Conservation (phyloP, 1,139 yeast genomes). For the Diutina rugosa region DNA sequence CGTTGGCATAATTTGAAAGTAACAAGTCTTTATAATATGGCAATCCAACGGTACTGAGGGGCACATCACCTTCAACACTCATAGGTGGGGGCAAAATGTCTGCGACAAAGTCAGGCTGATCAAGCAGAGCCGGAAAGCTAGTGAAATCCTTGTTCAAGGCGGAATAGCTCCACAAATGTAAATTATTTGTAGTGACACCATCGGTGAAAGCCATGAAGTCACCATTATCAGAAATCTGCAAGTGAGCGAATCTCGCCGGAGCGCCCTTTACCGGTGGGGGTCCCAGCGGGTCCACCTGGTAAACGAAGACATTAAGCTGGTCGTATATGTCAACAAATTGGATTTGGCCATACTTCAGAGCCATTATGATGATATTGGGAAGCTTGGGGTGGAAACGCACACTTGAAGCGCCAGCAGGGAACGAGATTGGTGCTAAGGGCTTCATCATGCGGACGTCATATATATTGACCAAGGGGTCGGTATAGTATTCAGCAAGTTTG, state of each 20-base stretch:
- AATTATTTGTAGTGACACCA: constrained; percentile 30
- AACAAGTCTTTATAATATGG: constrained; percentile 76
- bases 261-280: constrained; percentile 4
- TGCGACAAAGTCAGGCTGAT: constrained; percentile 27
- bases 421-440: constrained; percentile 70
- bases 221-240: constrained; percentile 70
- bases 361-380: constrained; percentile 65
- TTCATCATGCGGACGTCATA: constrained; percentile 70
- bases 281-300: constrained; percentile 36
- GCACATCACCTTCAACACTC: constrained; percentile 30
- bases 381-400: constrained; percentile 79
- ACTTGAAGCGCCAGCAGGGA: constrained; percentile 82
- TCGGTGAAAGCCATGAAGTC: constrained; percentile 67
- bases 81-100: constrained; percentile 8
- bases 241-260: constrained; percentile 23
- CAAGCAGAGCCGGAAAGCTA: constrained; percentile 35
- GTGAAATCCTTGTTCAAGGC: constrained; percentile 26
- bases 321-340: constrained; percentile 78
- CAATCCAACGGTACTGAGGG: constrained; percentile 68
- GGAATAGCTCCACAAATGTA: constrained; percentile 67
- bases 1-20: constrained; percentile 69
- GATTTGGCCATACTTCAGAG: constrained; percentile 68
- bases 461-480: constrained; percentile 74
- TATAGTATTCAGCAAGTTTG: constrained; percentile 15
- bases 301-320: constrained; percentile 51